phyloP scores from a whole-genome alignment of 805 yeast genomes.

The Limtongia smithiae region DNA sequence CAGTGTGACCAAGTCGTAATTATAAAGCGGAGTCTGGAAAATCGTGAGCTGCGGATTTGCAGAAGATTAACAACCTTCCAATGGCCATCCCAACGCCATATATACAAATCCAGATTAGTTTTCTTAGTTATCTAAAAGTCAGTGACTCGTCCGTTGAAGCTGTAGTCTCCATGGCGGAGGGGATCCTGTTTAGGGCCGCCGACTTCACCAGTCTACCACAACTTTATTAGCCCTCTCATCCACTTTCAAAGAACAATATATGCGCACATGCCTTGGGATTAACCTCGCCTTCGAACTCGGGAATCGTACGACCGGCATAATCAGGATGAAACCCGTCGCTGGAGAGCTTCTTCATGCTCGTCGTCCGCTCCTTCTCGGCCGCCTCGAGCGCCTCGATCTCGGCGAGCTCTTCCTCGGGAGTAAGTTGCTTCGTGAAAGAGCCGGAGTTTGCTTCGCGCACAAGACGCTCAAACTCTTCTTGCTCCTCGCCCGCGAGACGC shows the following conservation, averaged over 20 bases:
- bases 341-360: constrained; percentile 42
- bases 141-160: constrained; percentile 93
- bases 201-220: constrained; percentile 72
- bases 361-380: constrained; percentile 1
- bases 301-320: constrained; percentile 57
- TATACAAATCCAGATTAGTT: not conserved
- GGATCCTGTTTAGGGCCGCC: constrained; percentile 99
- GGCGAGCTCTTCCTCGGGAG: not conserved
- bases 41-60: no score
- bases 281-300: constrained; percentile 91
- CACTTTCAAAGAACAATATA: not conserved
- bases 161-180: constrained; percentile 82
- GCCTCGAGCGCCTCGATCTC: not conserved
- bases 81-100: not conserved
- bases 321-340: constrained; percentile 58
- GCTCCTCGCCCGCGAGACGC: constrained; percentile 70
- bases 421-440: constrained; percentile 38
- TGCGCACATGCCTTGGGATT: constrained; percentile 57
- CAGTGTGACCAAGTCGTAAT: no score
- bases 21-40: no score
- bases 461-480: constrained; percentile 84
- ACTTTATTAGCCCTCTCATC: not conserved
- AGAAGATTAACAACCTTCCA: no score
- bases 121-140: constrained; percentile 56
- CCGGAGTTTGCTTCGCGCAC: constrained; percentile 70